Evolutionary conservation across 768 basidiomycete species (phyloP).

Genomic region (Collybia sp.): DNA sequence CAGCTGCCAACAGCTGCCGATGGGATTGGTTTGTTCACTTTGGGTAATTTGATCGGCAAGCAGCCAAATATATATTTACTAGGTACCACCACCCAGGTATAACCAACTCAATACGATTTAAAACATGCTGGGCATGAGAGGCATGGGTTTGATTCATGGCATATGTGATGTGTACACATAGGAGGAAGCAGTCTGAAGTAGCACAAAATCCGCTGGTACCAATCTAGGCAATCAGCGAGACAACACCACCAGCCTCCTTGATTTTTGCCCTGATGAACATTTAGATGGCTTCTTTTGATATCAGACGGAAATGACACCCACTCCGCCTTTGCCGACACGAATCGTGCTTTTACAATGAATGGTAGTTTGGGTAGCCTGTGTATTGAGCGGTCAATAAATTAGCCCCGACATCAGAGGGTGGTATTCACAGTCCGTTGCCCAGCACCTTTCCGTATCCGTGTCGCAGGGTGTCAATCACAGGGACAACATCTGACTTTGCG

Average conservation of each 20-base stretch:
- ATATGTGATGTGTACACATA: conserved; percentile 6
- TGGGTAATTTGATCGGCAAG: too few relatives aligned
- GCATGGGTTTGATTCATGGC: neutral
- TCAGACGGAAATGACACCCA: conserved; percentile 20
- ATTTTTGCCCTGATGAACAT: conserved; percentile 53
- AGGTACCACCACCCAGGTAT: too few relatives aligned
- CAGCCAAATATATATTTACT: too few relatives aligned
- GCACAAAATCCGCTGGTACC: conserved; percentile 19
- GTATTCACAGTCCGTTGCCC: conserved; percentile 85
- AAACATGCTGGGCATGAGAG: neutral
- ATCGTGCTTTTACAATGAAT: conserved; percentile 98
- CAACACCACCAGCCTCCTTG: conserved; percentile 93
- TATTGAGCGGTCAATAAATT: conserved; percentile 1
- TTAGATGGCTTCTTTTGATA: neutral
- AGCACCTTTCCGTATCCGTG: conserved; percentile 91
- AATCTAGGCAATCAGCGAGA: conserved; percentile 82
- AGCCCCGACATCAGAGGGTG: neutral
- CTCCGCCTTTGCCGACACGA: conserved; percentile 87
- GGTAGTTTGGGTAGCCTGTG: conserved; percentile 80
- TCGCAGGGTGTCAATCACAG: conserved; percentile 85
- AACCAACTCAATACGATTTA: too few relatives aligned
- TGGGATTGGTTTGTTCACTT: too few relatives aligned
- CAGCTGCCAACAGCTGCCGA: conserved; percentile 9
- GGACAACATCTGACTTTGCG: conserved; percentile 77
- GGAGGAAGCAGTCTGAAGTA: conserved; percentile 17